Evolutionary conservation across 2,329 filamentous ascomycete genomes (phyloP).

Genomic region (Aspergillus fructus): DNA sequence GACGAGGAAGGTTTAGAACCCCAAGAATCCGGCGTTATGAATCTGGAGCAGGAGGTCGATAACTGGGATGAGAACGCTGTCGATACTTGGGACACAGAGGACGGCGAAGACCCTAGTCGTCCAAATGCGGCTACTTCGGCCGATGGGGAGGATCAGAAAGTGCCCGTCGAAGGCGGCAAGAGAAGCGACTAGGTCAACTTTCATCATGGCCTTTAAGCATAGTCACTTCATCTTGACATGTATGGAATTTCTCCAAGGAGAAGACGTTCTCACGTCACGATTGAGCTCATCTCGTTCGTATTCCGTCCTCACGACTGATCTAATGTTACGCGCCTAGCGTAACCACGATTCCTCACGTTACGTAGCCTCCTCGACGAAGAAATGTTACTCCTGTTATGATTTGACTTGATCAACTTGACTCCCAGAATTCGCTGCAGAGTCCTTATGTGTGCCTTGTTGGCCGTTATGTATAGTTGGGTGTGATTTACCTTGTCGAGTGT

Average conservation of each 20-base stretch:
- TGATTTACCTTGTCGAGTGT: neutral
- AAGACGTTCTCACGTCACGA: neutral
- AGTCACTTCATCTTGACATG: no score
- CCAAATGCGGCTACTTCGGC: slow-evolving; percentile 2
- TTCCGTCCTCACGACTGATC: neutral
- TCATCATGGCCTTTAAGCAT: neutral
- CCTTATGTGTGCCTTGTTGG: neutral
- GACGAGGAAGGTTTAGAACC: slow-evolving; percentile 37
- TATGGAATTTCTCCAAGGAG: neutral
- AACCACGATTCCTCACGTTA: slow-evolving; percentile 5
- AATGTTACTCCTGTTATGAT: neutral
- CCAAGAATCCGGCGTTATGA: slow-evolving; percentile 67
- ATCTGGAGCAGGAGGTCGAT: slow-evolving; percentile 79
- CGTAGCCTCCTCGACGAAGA: neutral
- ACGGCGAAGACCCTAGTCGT: slow-evolving; percentile 31
- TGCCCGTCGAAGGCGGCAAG: slow-evolving; percentile 25
- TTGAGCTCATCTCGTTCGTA: neutral
- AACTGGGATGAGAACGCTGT: slow-evolving; percentile 89
- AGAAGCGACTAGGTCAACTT: slow-evolving; percentile 28
- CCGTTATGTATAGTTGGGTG: slow-evolving; percentile 5
- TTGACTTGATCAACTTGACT: neutral
- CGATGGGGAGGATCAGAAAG: slow-evolving; percentile 22
- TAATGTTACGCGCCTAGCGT: neutral
- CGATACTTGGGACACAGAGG: slow-evolving; percentile 65
- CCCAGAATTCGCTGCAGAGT: neutral